phyloP scores from a whole-genome alignment of 352 stramenopile species.

The Peronosclerospora sorghi region DNA sequence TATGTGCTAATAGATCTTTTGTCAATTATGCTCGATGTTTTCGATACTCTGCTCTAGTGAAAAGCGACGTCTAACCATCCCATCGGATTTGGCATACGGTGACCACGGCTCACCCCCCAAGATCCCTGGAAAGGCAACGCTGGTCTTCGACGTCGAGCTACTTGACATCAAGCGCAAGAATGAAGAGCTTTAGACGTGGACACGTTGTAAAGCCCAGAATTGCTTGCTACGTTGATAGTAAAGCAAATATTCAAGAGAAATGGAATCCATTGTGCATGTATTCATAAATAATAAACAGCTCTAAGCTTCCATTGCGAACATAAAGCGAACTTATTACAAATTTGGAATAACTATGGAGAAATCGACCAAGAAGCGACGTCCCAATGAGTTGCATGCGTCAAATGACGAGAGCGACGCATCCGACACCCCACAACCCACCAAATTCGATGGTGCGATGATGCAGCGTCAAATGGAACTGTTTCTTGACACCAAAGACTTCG shows the following conservation, averaged over 20 bases:
- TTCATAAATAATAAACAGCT: too few species aligned
- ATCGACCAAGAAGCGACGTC: conserved; percentile 25
- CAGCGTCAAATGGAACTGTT: conserved; percentile 52
- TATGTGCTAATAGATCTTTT: background rate
- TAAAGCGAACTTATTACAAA: conserved; percentile 13
- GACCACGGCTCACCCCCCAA: conserved; percentile 84
- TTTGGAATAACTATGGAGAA: conserved; percentile 15
- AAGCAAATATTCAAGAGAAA: background rate
- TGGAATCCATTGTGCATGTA: background rate
- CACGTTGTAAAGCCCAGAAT: conserved; percentile 1
- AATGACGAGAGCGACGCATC: conserved; percentile 1
- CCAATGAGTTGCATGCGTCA: conserved; percentile 4
- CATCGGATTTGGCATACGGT: conserved; percentile 89
- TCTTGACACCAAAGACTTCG: conserved; percentile 28
- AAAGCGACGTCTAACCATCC: conserved; percentile 81
- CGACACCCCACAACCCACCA: background rate
- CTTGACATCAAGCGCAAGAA: conserved; percentile 86
- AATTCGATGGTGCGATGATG: conserved; percentile 38
- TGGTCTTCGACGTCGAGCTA: conserved; percentile 97
- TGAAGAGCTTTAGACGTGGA: conserved; percentile 35
- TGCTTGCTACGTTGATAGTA: background rate
- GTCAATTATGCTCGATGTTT: background rate
- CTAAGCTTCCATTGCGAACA: conserved; percentile 1
- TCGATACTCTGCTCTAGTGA: conserved; percentile 30
- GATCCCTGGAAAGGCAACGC: conserved; percentile 89